Evolutionary conservation across 148 eudicot genomes (phyloP).

Genomic region (Heliosperma pusillum): DNA sequence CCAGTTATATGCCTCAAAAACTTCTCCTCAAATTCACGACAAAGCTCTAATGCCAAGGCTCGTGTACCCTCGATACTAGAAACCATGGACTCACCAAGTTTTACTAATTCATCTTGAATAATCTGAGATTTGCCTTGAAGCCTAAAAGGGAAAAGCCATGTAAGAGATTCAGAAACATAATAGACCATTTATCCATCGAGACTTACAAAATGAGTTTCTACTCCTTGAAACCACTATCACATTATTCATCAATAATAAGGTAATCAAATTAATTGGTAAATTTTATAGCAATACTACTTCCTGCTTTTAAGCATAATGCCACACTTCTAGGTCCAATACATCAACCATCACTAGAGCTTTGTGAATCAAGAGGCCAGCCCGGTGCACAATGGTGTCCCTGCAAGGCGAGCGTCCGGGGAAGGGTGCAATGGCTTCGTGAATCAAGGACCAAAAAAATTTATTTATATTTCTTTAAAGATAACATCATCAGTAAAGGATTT

Average conservation of each 20-base stretch:
- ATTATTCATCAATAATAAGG: background rate
- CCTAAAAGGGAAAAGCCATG: slow-evolving; percentile 35
- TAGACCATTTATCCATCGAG: background rate
- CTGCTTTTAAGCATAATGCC: background rate
- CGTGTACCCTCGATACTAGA: slow-evolving; percentile 87
- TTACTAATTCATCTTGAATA: slow-evolving; percentile 87
- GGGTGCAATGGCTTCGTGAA: too few relatives aligned
- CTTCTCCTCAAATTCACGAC: slow-evolving; percentile 98
- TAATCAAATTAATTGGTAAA: background rate
- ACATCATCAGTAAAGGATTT: background rate
- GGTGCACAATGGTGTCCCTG: too few relatives aligned
- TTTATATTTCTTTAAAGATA: background rate
- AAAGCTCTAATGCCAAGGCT: slow-evolving; percentile 96
- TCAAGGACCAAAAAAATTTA: background rate
- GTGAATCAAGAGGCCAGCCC: background rate
- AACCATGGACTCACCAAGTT: slow-evolving; percentile 96
- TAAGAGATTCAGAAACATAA: background rate
- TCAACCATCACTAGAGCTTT: background rate
- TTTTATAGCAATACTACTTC: background rate
- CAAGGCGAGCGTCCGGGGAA: too few relatives aligned
- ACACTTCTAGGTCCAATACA: background rate
- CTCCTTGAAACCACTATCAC: background rate
- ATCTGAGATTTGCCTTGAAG: slow-evolving; percentile 97
- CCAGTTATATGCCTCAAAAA: slow-evolving; percentile 86
- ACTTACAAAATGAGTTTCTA: background rate